Conservation (phyloP, 371 early-diverging fungal species). For the Funneliformis caledonium region DNA sequence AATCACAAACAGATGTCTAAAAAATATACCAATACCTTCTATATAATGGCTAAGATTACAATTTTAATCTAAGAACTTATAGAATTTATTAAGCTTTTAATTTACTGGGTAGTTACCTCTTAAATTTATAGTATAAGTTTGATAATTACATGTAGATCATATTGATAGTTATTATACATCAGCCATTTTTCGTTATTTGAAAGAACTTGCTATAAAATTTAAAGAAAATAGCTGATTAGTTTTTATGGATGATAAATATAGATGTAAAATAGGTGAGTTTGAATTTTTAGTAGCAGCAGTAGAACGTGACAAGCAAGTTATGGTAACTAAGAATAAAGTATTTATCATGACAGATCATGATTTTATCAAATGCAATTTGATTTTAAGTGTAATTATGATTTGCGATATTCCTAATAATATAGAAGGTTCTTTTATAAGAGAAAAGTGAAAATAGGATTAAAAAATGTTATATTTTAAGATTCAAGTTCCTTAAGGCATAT, state of each 20-base stretch:
- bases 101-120: neutral
- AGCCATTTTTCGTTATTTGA: neutral
- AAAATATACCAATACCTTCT: no score
- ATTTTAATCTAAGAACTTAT: neutral
- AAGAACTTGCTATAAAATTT: neutral
- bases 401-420: no score
- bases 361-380: no score
- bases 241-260: neutral
- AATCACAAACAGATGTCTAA: neutral
- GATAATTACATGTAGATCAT: no score
- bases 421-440: no score
- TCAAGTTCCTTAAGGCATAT: neutral
- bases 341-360: neutral
- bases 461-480: neutral
- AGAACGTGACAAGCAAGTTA: neutral
- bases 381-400: neutral
- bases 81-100: neutral
- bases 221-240: neutral
- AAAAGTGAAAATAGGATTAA: no score
- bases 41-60: no score
- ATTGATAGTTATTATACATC: conserved; percentile 6
- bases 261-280: neutral
- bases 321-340: neutral
- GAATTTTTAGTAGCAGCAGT: neutral
- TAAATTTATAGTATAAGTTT: no score